Evolutionary conservation across 2,329 filamentous ascomycete species (phyloP), one percentile per base, ranked within the genome.

Genomic region (Ophiostoma perfectum): DNA sequence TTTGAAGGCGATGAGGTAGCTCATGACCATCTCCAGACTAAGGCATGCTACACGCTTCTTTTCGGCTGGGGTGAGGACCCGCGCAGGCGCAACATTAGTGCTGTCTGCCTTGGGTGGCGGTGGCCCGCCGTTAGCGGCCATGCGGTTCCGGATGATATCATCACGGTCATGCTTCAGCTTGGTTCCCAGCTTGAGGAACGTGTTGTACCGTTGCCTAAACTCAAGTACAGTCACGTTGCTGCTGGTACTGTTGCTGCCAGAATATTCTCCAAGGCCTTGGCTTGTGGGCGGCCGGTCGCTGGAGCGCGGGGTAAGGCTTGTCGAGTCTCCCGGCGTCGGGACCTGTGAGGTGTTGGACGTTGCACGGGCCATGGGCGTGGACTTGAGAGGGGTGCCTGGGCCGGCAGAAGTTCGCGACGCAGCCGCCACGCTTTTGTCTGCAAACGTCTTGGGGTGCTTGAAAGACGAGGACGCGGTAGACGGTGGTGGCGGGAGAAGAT

Each of bases 81-180:
- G 27, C 2, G 27, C 11, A 58, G 27, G 0, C 67, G 60, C 14
- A 5, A 60, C 4, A 5, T 36, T 36, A 42, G 5, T 41, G 14
- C 62, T 70, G n/a, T 75, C 74, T 9, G 70, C 70, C 60, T 70
- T 73, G 5, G 71, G 11, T 5, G 55, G 60, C 60, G 38, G n/a
- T 39, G 58, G 36, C 38, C 58, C 65, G 41, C 69, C 73, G 64
- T 70, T 72, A 4, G 65, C 44, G 65, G 65, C 39, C 66, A 70
- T 70, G 55, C 69, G 71, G n/a, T 68, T 70, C 39, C 74, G 75
- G 5, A 76, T 72, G 47, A 84, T 78, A 16, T 76, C 80, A 70
- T 87, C 85, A 39, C 83, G 82, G 12, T 80, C 77, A 70, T 86
- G 84, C 77, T 87, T 87, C 18, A 87, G 77, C 67, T 79, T 81